Percentiles rank a stretch among this genome's conserved stretches.
Evolutionary conservation across 2,329 filamentous ascomycete species (phyloP).

Genomic region (Paraconiothyrium brasiliense): DNA sequence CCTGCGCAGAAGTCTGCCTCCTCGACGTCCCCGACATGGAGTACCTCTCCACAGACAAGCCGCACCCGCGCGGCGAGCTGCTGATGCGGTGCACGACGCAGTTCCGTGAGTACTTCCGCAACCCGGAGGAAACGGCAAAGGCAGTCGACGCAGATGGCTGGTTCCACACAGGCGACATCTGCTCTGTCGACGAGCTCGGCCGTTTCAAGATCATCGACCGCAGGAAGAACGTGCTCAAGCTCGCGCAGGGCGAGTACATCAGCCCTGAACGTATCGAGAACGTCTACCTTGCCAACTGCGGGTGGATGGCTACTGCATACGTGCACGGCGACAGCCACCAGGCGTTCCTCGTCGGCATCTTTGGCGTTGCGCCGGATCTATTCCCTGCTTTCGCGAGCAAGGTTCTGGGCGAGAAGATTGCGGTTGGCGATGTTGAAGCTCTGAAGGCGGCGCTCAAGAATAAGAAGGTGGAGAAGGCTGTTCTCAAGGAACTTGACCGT

Average conservation of each 20-base stretch:
- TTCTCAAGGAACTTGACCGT: slow-evolving; percentile 79
- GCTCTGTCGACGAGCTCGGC: slow-evolving; percentile 81
- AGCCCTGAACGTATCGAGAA: slow-evolving; percentile 98
- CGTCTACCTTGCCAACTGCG: slow-evolving; percentile 83
- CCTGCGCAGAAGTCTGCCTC: slow-evolving; percentile 78
- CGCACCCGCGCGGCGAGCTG: slow-evolving; percentile 88
- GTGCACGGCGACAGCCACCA: slow-evolving; percentile 91
- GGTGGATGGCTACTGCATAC: slow-evolving; percentile 80
- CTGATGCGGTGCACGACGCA: slow-evolving; percentile 81
- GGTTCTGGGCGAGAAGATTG: slow-evolving; percentile 74
- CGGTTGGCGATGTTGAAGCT: slow-evolving; percentile 70
- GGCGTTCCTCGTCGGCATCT: slow-evolving; percentile 82
- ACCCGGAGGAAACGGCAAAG: slow-evolving; percentile 85
- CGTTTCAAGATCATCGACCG: slow-evolving; percentile 95
- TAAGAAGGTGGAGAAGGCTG: slow-evolving; percentile 75
- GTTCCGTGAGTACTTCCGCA: slow-evolving; percentile 90
- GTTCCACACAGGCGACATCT: slow-evolving; percentile 97
- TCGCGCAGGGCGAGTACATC: slow-evolving; percentile 97
- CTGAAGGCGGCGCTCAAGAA: slow-evolving; percentile 74
- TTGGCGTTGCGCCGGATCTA: slow-evolving; percentile 84
- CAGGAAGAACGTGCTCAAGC: slow-evolving; percentile 98
- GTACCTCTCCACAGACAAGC: slow-evolving; percentile 87
- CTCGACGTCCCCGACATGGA: slow-evolving; percentile 93
- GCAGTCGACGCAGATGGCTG: slow-evolving; percentile 87
- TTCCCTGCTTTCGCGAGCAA: slow-evolving; percentile 85